Evolutionary conservation across 2,329 filamentous ascomycete species (phyloP).

Genomic region (Ophiostoma ulmi): DNA sequence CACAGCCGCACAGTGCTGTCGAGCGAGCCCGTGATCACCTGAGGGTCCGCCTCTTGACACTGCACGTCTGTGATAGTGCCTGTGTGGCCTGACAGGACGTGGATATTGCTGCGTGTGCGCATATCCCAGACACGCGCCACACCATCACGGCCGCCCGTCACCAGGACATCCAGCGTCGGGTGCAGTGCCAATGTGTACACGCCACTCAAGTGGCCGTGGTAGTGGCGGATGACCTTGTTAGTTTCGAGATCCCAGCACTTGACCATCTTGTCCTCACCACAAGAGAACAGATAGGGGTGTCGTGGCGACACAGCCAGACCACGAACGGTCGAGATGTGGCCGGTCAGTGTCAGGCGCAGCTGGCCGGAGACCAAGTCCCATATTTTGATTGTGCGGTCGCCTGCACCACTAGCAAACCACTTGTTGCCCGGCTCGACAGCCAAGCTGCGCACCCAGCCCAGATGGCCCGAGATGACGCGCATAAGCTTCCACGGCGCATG

Average conservation of each 20-base stretch:
- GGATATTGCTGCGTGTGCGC: slow-evolving; percentile 91
- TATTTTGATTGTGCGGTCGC: slow-evolving; percentile 96
- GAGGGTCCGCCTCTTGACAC: slow-evolving; percentile 93
- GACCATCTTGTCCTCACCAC: slow-evolving; percentile 98
- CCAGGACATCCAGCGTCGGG: slow-evolving; percentile 87
- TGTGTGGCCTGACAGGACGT: slow-evolving; percentile 87
- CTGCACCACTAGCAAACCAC: slow-evolving; percentile 95
- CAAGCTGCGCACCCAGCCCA: slow-evolving; percentile 87
- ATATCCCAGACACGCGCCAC: slow-evolving; percentile 98
- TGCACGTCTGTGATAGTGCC: slow-evolving; percentile 83
- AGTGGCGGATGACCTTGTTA: slow-evolving; percentile 98
- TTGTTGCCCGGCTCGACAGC: slow-evolving; percentile 94
- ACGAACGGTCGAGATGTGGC: slow-evolving; percentile 88
- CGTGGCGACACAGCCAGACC: slow-evolving; percentile 87
- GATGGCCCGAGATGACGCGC: slow-evolving; percentile 91
- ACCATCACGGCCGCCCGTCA: slow-evolving; percentile 90
- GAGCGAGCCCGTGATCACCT: slow-evolving; percentile 88
- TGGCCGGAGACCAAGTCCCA: slow-evolving; percentile 90
- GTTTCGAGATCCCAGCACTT: slow-evolving; percentile 99
- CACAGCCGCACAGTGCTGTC: slow-evolving; percentile 88
- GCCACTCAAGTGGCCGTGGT: slow-evolving; percentile 92
- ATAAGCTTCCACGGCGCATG: slow-evolving; percentile 98
- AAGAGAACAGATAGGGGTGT: slow-evolving; percentile 96
- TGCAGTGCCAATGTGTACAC: slow-evolving; percentile 93
- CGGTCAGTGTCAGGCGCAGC: slow-evolving; percentile 80